These are phyloP conservation scores for Colletotrichum orbiculare DNA, from an alignment of 2,329 filamentous ascomycete genomes.

Conservation along the genomic window DNA sequence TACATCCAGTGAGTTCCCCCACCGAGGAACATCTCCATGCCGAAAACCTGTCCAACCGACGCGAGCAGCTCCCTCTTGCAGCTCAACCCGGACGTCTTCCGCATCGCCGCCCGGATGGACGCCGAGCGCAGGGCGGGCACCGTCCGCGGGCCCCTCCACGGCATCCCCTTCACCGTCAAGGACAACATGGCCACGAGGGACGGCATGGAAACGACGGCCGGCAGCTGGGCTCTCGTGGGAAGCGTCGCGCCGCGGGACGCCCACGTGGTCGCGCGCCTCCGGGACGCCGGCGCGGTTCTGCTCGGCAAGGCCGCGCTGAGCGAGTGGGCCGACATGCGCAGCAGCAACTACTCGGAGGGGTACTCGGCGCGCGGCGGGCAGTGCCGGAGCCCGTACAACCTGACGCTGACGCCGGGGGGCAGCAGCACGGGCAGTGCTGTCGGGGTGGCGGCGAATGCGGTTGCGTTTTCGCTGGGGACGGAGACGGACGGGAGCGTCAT, in stretches of 20 bases:
- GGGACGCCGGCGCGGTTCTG: conserved; percentile 74
- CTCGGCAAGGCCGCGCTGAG: conserved; percentile 77
- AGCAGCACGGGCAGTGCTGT: conserved; percentile 74
- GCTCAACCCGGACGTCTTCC: conserved; percentile 73
- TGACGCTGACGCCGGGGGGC: conserved; percentile 75
- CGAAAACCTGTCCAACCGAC: background rate
- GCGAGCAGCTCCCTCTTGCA: conserved; percentile 66
- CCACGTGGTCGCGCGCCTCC: conserved; percentile 68
- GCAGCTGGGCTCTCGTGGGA: conserved; percentile 74
- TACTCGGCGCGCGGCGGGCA: conserved; percentile 75
- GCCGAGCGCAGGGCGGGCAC: conserved; percentile 66
- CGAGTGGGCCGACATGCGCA: conserved; percentile 81
- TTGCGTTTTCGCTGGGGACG: conserved; percentile 75
- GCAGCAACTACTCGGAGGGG: conserved; percentile 74
- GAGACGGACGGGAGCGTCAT: conserved; percentile 81
- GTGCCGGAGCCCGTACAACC: conserved; percentile 73
- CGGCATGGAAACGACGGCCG: conserved; percentile 79
- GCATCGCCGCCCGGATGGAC: conserved; percentile 71
- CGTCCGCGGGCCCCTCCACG: conserved; percentile 75
- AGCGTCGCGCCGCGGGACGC: conserved; percentile 76
- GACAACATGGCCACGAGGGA: conserved; percentile 78
- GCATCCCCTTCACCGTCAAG: conserved; percentile 81
- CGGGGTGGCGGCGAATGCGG: conserved; percentile 71
- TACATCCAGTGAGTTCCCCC: conserved; percentile 68
- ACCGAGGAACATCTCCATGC: too few relatives aligned